A percentile compares a stretch with the other conserved stretches of the same genome.
These are phyloP conservation scores for Ganoderma leucocontextum DNA, from an alignment of 1,284 basidiomycete species.

Conservation along the genomic window DNA sequence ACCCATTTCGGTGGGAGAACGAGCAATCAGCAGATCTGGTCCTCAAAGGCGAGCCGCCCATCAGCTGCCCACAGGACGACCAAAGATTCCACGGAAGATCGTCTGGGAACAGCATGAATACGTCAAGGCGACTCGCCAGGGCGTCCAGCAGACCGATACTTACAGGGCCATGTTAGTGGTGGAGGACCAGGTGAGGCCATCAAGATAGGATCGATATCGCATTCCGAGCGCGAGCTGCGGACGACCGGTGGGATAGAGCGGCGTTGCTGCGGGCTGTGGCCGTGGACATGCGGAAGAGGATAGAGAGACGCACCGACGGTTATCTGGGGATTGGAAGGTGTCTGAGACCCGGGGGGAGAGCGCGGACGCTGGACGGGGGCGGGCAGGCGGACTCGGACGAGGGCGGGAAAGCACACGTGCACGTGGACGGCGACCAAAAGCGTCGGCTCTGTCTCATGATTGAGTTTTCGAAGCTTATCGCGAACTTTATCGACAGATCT, in stretches of 20 bases:
- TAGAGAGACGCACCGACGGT: background rate
- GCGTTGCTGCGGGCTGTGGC: background rate
- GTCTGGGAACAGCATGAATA: constrained; percentile 21
- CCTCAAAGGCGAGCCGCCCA: constrained; percentile 24
- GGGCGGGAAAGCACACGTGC: constrained; percentile 38
- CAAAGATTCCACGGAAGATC: constrained; percentile 26
- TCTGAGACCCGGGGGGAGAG: background rate
- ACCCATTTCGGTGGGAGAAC: constrained; percentile 16
- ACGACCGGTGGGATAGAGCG: constrained; percentile 4
- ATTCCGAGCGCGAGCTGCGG: constrained; percentile 11
- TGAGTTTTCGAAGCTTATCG: constrained; percentile 46
- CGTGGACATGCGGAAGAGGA: background rate
- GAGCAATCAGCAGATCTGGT: constrained; percentile 31
- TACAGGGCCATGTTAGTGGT: constrained; percentile 4
- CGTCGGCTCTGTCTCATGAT: constrained; percentile 32
- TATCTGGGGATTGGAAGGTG: background rate
- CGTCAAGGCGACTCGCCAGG: constrained; percentile 28
- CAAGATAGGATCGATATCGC: constrained; percentile 33
- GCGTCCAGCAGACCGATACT: constrained; percentile 9
- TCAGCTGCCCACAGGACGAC: constrained; percentile 9
- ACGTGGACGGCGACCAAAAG: constrained; percentile 34
- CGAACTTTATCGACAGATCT: constrained; percentile 47
- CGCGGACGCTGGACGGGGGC: constrained; percentile 7
- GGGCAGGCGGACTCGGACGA: background rate
- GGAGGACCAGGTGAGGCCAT: constrained; percentile 18